Evolutionary conservation across 1,284 basidiomycete genomes (phyloP), one percentile per base, ranked within the genome.

Genomic region (Mycosarcoma mackinlayi): DNA sequence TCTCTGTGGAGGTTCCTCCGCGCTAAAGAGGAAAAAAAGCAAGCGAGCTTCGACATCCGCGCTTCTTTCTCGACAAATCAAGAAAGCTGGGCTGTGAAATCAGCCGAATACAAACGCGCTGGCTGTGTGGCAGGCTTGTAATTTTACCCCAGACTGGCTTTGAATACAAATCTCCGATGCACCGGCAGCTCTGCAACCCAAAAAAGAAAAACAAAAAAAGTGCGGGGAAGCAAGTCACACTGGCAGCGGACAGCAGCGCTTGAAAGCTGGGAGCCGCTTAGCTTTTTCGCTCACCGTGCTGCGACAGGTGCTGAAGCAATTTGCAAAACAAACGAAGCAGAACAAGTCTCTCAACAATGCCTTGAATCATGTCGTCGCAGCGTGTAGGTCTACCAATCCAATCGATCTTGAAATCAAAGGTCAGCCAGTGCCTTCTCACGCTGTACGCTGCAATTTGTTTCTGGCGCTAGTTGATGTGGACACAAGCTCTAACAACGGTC

Each of bases 41-140:
- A 56, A 62, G 60, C 60, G 60, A 62, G 60, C 1, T 51, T 33
- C n/a, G 38, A 31, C 33, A 62, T 47, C 60, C 60, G 60, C 37
- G 9, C 14, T 14, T 10, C 4, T 7, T 6, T 9, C 28, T 55
- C 47, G 55, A 10, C 24, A 50, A 30, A 10, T 31, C 14, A 31
- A n/a, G n/a, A n/a, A n/a, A n/a, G n/a, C n/a, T 31, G 30, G 9
- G 14, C 30, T 35, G 46, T 55, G 51, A 62, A 50, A 55, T 55
- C n/a, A 35, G 23, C 24, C 11, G 28, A 37, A 48, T 41, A 40
- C 9, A 33, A 47, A 48, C 10, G 8, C 5, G 33, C 35, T 19
- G 18, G 14, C 47, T 39, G 13, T 13, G n/a, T 25, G 6, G 18
- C 18, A 18, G 16, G 11, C 13, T 28, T 42, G n/a, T 27, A 16